Conservation (phyloP, 2,329 filamentous ascomycete genomes). For the Anthostomella pinea region DNA sequence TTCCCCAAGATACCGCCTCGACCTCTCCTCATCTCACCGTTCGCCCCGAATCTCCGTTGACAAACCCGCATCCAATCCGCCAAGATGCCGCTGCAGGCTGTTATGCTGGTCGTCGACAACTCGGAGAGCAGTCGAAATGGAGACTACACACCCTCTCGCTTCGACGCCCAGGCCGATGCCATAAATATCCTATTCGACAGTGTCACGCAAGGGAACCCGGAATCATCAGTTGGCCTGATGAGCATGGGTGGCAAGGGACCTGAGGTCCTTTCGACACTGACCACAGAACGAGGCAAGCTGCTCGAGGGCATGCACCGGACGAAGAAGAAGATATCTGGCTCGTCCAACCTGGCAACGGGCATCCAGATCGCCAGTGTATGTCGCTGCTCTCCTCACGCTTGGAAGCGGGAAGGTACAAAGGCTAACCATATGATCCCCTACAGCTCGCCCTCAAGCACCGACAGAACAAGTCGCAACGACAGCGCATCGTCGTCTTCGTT, state of each 20-base stretch:
- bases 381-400: conserved; percentile 8
- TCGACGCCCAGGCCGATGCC: conserved; percentile 93
- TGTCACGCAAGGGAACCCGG: conserved; percentile 92
- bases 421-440: conserved; percentile 6
- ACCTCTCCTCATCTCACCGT: neutral
- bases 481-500: conserved; percentile 95
- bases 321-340: conserved; percentile 85
- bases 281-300: conserved; percentile 93
- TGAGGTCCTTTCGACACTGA: conserved; percentile 93
- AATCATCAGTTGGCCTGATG: conserved; percentile 97
- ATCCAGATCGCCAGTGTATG: conserved; percentile 93
- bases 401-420: conserved; percentile 19
- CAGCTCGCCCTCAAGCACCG: conserved; percentile 96
- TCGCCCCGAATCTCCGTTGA: conserved; percentile 1
- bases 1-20: no score
- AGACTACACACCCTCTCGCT: conserved; percentile 86
- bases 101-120: conserved; percentile 99
- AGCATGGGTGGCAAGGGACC: conserved; percentile 98
- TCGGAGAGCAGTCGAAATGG: conserved; percentile 98
- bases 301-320: conserved; percentile 88
- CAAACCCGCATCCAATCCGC: conserved; percentile 30
- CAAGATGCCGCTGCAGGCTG: conserved; percentile 97
- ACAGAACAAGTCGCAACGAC: conserved; percentile 94
- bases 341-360: conserved; percentile 82
- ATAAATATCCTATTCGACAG: conserved; percentile 93